These are phyloP conservation scores for Ustilago curta DNA, from an alignment of 1,284 basidiomycete species.

Conservation along the genomic window DNA sequence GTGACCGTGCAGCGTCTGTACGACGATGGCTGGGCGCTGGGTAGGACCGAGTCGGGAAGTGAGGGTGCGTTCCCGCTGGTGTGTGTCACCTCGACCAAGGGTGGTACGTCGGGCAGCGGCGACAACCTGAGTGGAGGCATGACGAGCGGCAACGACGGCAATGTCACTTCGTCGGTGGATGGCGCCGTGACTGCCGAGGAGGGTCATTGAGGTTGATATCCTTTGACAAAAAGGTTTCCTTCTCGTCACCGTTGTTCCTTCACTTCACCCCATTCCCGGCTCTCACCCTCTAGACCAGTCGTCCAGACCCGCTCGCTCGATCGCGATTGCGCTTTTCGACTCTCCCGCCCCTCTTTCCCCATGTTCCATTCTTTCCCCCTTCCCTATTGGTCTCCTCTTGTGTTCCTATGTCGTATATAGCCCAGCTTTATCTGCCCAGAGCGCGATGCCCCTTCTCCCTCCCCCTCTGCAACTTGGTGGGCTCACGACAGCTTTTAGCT, in stretches of 20 bases:
- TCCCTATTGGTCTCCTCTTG: background rate
- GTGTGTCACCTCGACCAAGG: constrained; percentile 60
- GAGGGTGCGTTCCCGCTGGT: constrained; percentile 64
- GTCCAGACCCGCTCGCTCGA: constrained; percentile 9
- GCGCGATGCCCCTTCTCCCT: constrained; percentile 23
- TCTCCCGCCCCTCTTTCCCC: background rate
- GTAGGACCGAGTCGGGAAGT: constrained; percentile 43
- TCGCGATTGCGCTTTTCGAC: background rate
- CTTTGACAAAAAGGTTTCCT: background rate
- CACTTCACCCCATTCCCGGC: background rate
- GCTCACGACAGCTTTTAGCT: constrained; percentile 33
- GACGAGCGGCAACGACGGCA: constrained; percentile 55
- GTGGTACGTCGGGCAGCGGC: constrained; percentile 48
- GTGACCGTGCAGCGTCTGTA: constrained; percentile 60
- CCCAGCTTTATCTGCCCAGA: constrained; percentile 52
- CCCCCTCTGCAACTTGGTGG: constrained; percentile 16
- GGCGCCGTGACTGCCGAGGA: constrained; percentile 62
- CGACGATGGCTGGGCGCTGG: constrained; percentile 65
- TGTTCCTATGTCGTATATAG: constrained; percentile 2
- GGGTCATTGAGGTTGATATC: constrained; percentile 29
- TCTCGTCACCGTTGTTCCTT: background rate
- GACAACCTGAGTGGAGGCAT: constrained; percentile 50
- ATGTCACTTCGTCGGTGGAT: constrained; percentile 51
- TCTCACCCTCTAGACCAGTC: constrained; percentile 5
- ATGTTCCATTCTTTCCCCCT: background rate